These are phyloP conservation scores for Yarrowia sp. DNA, from an alignment of 805 yeast species.

Conservation along the genomic window DNA sequence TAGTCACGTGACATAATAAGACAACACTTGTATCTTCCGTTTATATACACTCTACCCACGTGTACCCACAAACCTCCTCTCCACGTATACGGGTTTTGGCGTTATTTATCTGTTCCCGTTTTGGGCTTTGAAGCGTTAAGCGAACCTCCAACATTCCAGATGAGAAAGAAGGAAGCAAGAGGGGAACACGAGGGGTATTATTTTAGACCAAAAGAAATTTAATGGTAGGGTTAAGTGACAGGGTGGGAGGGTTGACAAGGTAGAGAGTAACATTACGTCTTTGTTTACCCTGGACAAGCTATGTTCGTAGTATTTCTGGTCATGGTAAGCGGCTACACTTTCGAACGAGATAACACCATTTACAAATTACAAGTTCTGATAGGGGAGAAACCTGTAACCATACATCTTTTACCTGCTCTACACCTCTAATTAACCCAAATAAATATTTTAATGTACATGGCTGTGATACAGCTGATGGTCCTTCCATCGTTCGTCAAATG, in stretches of 20 bases:
- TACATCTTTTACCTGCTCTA: not conserved
- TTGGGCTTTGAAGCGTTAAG: not conserved
- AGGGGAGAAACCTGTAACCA: no score
- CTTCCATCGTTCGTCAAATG: no score
- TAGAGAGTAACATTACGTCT: no score
- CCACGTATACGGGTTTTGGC: not conserved
- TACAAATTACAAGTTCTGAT: no score
- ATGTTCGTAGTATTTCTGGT: no score
- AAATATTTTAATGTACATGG: constrained; percentile 34
- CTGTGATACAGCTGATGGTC: constrained; percentile 9
- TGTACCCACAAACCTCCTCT: not conserved
- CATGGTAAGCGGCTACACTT: no score
- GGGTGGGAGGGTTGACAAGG: no score
- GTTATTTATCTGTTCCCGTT: constrained; percentile 19
- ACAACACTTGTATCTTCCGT: no score
- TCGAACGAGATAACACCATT: no score
- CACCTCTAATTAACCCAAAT: constrained; percentile 8
- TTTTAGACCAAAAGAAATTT: not conserved
- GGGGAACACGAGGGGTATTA: not conserved
- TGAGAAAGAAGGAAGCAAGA: no score
- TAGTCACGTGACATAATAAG: not conserved
- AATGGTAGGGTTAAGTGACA: no score
- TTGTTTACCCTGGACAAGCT: no score
- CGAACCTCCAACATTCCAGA: constrained; percentile 6
- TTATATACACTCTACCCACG: not conserved